Percentiles rank a stretch among this genome's conserved stretches.
phyloP scores from a whole-genome alignment of 352 stramenopile genomes.

The Globisporangium parvum region DNA sequence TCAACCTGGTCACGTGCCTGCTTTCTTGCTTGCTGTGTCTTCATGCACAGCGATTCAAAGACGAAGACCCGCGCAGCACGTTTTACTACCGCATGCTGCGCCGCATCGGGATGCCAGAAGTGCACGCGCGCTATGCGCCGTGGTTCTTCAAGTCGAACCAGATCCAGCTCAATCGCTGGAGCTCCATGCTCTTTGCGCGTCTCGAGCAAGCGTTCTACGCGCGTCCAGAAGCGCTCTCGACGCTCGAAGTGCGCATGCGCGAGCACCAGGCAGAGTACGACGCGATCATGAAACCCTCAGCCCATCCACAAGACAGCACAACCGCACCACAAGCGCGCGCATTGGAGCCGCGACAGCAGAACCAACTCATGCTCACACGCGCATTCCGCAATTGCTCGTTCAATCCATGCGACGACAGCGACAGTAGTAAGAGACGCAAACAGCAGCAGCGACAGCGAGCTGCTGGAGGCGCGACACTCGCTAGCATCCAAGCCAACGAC shows the following conservation, averaged over 20 bases:
- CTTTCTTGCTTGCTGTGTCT: background rate
- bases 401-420: slow-evolving; percentile 14
- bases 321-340: background rate
- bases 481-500: slow-evolving; percentile 27
- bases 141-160: slow-evolving; percentile 79
- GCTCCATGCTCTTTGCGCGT: slow-evolving; percentile 52
- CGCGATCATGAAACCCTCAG: slow-evolving; percentile 26
- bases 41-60: slow-evolving; percentile 38
- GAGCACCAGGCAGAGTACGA: slow-evolving; percentile 42
- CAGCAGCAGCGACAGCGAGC: slow-evolving; percentile 10
- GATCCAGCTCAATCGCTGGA: slow-evolving; percentile 64
- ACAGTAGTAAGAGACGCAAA: slow-evolving; percentile 15
- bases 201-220: slow-evolving; percentile 65
- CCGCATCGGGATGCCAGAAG: slow-evolving; percentile 53
- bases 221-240: slow-evolving; percentile 40
- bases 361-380: slow-evolving; percentile 47
- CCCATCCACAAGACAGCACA: background rate
- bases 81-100: slow-evolving; percentile 80
- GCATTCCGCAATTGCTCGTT: slow-evolving; percentile 73
- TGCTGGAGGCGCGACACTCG: slow-evolving; percentile 7
- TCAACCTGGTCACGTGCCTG: background rate
- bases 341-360: slow-evolving; percentile 42
- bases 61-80: slow-evolving; percentile 58
- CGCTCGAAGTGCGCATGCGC: slow-evolving; percentile 58
- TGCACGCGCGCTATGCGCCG: slow-evolving; percentile 67